Conservation (phyloP, 164 flowering plant species). For the Dillenia suffruticosa region DNA sequence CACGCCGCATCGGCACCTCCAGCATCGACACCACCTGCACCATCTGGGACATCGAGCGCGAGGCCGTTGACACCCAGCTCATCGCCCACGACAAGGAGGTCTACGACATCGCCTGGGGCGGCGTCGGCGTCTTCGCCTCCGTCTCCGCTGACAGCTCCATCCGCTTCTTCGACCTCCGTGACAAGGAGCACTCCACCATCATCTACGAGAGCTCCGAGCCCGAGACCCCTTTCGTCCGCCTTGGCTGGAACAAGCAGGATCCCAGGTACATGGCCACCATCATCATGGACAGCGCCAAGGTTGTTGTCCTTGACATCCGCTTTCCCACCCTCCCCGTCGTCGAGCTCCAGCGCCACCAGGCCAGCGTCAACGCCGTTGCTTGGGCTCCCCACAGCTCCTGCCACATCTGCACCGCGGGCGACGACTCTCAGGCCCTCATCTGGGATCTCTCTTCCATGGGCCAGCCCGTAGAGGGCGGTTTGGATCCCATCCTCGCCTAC, state of each 20-base stretch:
- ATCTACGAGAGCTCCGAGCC: conserved; percentile 89
- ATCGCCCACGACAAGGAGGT: conserved; percentile 95
- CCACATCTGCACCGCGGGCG: conserved; percentile 93
- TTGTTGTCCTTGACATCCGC: conserved; percentile 78
- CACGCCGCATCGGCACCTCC: conserved; percentile 72
- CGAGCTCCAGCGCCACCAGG: conserved; percentile 84
- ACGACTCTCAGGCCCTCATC: conserved; percentile 83
- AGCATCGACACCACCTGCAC: conserved; percentile 94
- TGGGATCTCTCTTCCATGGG: conserved; percentile 88
- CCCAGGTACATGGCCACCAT: conserved; percentile 92
- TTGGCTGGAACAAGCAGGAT: conserved; percentile 96
- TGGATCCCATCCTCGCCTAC: conserved; percentile 84
- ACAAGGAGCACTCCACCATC: conserved; percentile 91
- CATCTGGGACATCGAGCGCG: conserved; percentile 81
- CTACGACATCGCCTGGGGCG: conserved; percentile 94
- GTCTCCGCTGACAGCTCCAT: conserved; percentile 91
- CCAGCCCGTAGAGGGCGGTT: conserved; percentile 83
- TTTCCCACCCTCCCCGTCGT: conserved; percentile 84
- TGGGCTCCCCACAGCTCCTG: conserved; percentile 96
- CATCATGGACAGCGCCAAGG: conserved; percentile 83
- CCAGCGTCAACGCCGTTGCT: conserved; percentile 83
- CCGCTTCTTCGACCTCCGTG: conserved; percentile 78
- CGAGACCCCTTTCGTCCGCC: conserved; percentile 73
- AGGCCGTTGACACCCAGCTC: conserved; percentile 74
- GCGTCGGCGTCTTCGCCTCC: conserved; percentile 89